Conservation (phyloP, 345 rosid genomes). For the Arabidopsis thaliana region TAIR10.1 NC_003070.9:16487001-16487500, state of each 20-base stretch:
- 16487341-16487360: constrained; percentile 4
- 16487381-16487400: constrained; percentile 53
- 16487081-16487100: constrained; percentile 95
- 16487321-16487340: constrained; percentile 31
- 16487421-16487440: constrained; percentile 86
- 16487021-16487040: constrained; percentile 99
- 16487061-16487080: constrained; percentile 95
- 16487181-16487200: constrained; percentile 95
- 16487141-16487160: neutral
- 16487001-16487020: constrained; percentile 92
- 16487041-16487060: constrained; percentile 94
- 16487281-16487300: constrained; percentile 95
- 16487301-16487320: constrained; percentile 99
- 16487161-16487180: constrained; percentile 38
- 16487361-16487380: neutral
- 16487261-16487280: constrained; percentile 86
- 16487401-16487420: constrained; percentile 92
- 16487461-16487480: constrained; percentile 92
- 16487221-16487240: constrained; percentile 97
- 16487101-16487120: neutral
- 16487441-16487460: constrained; percentile 68
- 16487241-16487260: constrained; percentile 74
- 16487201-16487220: constrained; percentile 98
- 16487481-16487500: constrained; percentile 68
- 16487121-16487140: neutral